phyloP scores from a whole-genome alignment of 257 asterid species.

The Primulina tabacum region DNA sequence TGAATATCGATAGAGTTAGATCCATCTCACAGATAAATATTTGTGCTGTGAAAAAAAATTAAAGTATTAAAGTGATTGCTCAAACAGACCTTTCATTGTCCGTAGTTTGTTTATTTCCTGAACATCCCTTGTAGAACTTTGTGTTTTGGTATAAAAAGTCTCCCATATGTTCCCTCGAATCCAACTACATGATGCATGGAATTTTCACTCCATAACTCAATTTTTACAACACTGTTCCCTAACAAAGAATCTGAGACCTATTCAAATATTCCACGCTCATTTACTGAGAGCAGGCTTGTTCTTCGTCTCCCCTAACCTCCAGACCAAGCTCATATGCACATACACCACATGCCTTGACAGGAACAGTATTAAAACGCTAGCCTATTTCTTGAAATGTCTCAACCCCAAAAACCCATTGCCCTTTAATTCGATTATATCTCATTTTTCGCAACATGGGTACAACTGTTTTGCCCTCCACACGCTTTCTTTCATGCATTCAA shows the following conservation, averaged over 20 bases:
- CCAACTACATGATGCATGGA: neutral
- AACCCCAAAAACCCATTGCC: slow-evolving; percentile 43
- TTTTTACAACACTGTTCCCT: slow-evolving; percentile 49
- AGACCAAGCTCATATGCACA: slow-evolving; percentile 46
- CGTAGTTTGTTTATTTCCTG: no score
- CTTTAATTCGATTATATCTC: slow-evolving; percentile 68
- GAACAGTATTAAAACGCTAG: slow-evolving; percentile 25
- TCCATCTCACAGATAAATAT: no score
- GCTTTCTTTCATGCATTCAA: slow-evolving; percentile 61
- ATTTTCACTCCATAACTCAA: slow-evolving; percentile 12
- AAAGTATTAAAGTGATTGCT: no score
- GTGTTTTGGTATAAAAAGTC: no score
- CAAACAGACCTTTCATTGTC: no score
- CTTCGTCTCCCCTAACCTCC: slow-evolving; percentile 58
- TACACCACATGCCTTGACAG: slow-evolving; percentile 33
- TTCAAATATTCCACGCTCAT: slow-evolving; percentile 38
- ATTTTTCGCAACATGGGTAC: slow-evolving; percentile 53
- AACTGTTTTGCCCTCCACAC: slow-evolving; percentile 51
- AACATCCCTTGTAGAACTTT: no score
- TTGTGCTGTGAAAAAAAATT: no score
- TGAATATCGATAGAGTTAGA: no score
- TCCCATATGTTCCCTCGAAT: neutral
- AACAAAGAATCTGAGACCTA: slow-evolving; percentile 43
- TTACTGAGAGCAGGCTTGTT: slow-evolving; percentile 42
- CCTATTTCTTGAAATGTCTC: slow-evolving; percentile 50